Evolutionary conservation across 495 filamentous ascomycete genomes (phyloP).

Genomic region (Hypomontagnella monticulosa): DNA sequence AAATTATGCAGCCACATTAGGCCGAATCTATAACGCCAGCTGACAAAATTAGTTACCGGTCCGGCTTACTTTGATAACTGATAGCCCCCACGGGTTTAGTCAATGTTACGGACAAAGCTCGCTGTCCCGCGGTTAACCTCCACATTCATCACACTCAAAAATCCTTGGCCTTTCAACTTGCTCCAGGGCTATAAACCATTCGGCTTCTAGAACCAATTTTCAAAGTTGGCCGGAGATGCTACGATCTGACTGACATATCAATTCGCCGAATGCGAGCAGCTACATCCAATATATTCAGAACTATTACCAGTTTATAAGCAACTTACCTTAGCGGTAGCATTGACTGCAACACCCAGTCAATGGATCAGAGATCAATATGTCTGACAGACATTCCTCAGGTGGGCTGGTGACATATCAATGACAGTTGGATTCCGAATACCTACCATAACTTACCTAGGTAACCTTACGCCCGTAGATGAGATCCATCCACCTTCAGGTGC

Average conservation of each 20-base stretch:
- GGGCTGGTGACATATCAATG: conserved; percentile 21
- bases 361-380: not conserved
- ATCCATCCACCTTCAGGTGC: too few relatives aligned
- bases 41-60: not conserved
- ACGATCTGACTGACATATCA: conserved; percentile 2
- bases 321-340: conserved; percentile 26
- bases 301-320: not conserved
- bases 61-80: conserved; percentile 10
- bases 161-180: too few relatives aligned
- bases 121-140: conserved; percentile 12
- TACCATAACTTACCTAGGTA: not conserved
- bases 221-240: not conserved
- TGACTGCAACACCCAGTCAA: conserved; percentile 17
- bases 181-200: too few relatives aligned
- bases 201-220: not conserved
- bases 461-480: too few relatives aligned
- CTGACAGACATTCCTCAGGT: not conserved
- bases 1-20: conserved; percentile 9
- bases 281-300: not conserved
- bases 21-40: not conserved
- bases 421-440: conserved; percentile 10
- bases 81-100: conserved; percentile 32
- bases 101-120: not conserved
- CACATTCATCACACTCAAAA: conserved; percentile 1
- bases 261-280: conserved; percentile 4